Evolutionary conservation across 2,329 filamentous ascomycete species (phyloP).

Genomic region (Exophiala xenobiotica): DNA sequence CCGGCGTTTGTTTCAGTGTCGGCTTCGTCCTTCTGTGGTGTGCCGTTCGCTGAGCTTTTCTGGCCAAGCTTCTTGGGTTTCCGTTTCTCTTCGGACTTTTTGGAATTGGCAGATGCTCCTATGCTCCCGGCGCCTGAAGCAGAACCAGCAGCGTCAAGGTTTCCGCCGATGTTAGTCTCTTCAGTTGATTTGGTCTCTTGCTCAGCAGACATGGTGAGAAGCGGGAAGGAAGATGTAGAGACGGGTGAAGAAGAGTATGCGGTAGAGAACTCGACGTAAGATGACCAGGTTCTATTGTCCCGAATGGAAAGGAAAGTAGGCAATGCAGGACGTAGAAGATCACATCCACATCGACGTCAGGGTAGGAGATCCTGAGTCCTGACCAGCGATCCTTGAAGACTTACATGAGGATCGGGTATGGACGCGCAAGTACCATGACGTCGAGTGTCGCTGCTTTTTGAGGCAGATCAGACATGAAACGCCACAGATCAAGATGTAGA

Average conservation of each 20-base stretch:
- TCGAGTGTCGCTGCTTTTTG: slow-evolving; percentile 28
- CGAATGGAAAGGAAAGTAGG: slow-evolving; percentile 13
- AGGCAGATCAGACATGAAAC: neutral
- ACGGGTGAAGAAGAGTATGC: slow-evolving; percentile 22
- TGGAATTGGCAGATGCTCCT: slow-evolving; percentile 32
- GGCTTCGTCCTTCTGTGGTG: slow-evolving; percentile 34
- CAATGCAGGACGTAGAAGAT: slow-evolving; percentile 12
- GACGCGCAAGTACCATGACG: slow-evolving; percentile 24
- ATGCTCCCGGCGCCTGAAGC: slow-evolving; percentile 37
- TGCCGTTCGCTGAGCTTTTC: slow-evolving; percentile 28
- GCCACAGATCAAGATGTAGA: slow-evolving; percentile 10
- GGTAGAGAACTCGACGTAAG: slow-evolving; percentile 26
- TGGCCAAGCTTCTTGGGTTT: slow-evolving; percentile 32
- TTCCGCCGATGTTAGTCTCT: slow-evolving; percentile 37
- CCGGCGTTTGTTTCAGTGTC: slow-evolving; percentile 22
- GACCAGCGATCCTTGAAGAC: neutral
- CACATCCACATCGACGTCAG: slow-evolving; percentile 28
- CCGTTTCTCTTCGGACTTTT: slow-evolving; percentile 35
- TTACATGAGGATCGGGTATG: slow-evolving; percentile 7
- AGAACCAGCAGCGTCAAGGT: slow-evolving; percentile 35
- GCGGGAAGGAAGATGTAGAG: slow-evolving; percentile 16
- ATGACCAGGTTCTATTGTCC: slow-evolving; percentile 14
- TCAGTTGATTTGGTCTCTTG: slow-evolving; percentile 31
- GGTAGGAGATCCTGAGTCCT: neutral
- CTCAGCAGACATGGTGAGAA: slow-evolving; percentile 32